Conservation (phyloP, 371 early-diverging fungal genomes). For the Mortierella sp. region DNA sequence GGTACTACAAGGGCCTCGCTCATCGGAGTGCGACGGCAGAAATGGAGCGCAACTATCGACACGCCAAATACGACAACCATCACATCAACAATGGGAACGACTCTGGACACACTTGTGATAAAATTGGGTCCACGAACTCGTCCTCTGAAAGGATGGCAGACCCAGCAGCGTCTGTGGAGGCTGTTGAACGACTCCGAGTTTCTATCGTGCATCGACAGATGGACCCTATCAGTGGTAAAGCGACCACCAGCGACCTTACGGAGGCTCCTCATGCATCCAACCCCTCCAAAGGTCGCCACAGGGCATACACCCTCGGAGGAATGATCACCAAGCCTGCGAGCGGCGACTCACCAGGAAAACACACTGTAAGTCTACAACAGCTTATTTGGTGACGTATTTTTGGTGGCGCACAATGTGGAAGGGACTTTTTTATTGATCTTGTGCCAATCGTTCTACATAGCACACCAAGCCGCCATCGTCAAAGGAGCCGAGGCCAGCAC, state of each 20-base stretch:
- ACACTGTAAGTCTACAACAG: slow-evolving; percentile 12
- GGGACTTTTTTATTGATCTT: neutral
- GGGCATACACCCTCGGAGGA: slow-evolving; percentile 41
- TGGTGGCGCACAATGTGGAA: neutral
- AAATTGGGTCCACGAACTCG: neutral
- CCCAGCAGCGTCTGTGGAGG: neutral
- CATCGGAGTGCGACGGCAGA: slow-evolving; percentile 22
- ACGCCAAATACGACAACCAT: neutral
- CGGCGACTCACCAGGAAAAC: neutral
- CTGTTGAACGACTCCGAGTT: slow-evolving; percentile 17
- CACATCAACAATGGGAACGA: neutral
- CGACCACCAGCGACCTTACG: slow-evolving; percentile 8
- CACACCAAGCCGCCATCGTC: slow-evolving; percentile 12
- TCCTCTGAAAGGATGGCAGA: neutral
- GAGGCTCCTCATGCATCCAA: neutral
- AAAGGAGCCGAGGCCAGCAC: slow-evolving; percentile 17
- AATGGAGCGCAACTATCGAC: neutral
- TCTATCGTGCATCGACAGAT: neutral
- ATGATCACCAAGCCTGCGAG: slow-evolving; percentile 11
- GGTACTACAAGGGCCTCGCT: slow-evolving; percentile 33
- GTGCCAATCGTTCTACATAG: neutral
- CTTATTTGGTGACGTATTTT: neutral
- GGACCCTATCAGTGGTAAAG: neutral
- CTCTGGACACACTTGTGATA: neutral
- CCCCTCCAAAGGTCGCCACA: slow-evolving; percentile 32